phyloP scores from a whole-genome alignment of 2,329 filamentous ascomycete genomes.

The Neofusicoccum sp. region DNA sequence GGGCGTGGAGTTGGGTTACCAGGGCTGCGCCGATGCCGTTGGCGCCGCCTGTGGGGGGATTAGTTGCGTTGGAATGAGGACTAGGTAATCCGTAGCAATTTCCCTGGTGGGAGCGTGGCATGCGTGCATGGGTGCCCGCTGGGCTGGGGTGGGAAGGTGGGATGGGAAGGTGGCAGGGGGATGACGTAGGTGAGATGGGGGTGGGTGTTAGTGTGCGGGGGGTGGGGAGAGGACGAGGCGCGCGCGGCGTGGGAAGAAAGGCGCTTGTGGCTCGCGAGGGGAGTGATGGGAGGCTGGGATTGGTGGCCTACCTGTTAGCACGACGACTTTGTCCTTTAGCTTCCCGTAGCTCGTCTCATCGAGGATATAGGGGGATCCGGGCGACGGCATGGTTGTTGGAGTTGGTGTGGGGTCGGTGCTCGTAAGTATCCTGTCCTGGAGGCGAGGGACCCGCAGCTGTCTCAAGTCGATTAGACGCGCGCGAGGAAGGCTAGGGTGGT shows the following conservation, averaged over 20 bases:
- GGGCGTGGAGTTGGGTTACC: constrained; percentile 42
- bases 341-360: background rate
- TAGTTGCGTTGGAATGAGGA: background rate
- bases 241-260: too few relatives aligned
- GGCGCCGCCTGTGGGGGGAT: constrained; percentile 39
- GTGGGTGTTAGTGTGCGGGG: background rate
- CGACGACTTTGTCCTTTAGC: constrained; percentile 35
- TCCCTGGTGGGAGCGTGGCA: too few relatives aligned
- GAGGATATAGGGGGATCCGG: background rate
- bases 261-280: background rate
- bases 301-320: constrained; percentile 34
- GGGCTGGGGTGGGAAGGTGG: background rate
- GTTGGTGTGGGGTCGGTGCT: background rate
- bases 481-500: too few relatives aligned
- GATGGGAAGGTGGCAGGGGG: background rate
- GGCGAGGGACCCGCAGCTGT: too few relatives aligned
- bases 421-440: too few relatives aligned
- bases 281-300: background rate
- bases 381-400: background rate
- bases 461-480: too few relatives aligned
- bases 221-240: background rate
- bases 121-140: background rate
- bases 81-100: too few relatives aligned
- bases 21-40: constrained; percentile 50
- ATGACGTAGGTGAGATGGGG: too few relatives aligned